Evolutionary conservation across 2,329 filamentous ascomycete species (phyloP).

Genomic region (Aspergillus texensis): DNA sequence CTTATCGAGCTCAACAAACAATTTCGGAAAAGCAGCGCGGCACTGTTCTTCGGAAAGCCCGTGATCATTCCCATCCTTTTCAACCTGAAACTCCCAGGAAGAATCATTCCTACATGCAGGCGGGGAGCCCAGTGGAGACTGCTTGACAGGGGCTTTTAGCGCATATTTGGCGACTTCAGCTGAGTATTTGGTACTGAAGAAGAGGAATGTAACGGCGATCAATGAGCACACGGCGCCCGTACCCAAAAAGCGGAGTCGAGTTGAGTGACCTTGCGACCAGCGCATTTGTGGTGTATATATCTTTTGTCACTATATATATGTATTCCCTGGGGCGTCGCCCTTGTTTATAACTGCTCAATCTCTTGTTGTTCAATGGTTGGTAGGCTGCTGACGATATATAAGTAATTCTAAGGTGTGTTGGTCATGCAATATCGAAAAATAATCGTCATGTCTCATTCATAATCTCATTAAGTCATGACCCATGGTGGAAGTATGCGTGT

Average conservation of each 20-base stretch:
- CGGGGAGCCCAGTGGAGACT: conserved; percentile 7
- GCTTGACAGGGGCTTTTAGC: conserved; percentile 20
- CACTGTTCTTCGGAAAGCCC: conserved; percentile 41
- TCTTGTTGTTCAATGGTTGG: background rate
- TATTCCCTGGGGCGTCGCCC: background rate
- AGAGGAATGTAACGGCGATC: conserved; percentile 31
- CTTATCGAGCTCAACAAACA: conserved; percentile 42
- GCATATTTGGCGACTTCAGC: conserved; percentile 24
- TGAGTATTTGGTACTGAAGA: conserved; percentile 22
- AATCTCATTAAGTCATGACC: background rate
- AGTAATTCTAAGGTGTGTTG: background rate
- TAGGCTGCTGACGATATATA: background rate
- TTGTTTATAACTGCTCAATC: background rate
- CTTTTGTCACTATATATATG: background rate
- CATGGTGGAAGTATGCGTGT: background rate
- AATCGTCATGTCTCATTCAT: background rate
- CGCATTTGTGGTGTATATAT: conserved; percentile 12
- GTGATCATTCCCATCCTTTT: conserved; percentile 40
- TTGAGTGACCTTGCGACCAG: conserved; percentile 17
- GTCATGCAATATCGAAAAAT: background rate
- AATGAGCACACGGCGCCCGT: conserved; percentile 31
- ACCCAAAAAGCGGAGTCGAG: conserved; percentile 33
- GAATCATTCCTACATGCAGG: conserved; percentile 6
- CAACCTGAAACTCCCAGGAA: conserved; percentile 37
- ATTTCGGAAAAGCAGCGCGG: conserved; percentile 43